Base-by-base conservation (phyloP, 2,329 filamentous ascomycete genomes). In the Phaeosphaeriaceae sp. region DNA sequence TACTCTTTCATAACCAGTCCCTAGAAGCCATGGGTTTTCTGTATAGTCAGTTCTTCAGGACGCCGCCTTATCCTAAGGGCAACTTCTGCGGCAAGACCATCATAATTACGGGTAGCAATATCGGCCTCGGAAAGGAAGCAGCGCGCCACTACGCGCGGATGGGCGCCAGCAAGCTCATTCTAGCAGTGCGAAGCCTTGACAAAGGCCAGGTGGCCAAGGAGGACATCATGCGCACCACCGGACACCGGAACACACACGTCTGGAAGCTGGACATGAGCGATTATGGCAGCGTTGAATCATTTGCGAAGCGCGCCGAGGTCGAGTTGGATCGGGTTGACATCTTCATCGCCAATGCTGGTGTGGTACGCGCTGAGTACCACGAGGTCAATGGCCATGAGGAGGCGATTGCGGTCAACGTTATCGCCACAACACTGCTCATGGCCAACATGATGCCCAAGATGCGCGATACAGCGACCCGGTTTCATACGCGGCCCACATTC, bases 351-450 rank as follows among this genome's bases (percentile, higher is more conserved):
- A 75, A 76, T 42, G 72, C 73, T 1, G 73, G 70, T 6, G 52
- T 74, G 1, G 53, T 51, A 4, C 44, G 42, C 8, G 33, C 43
- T 1, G 41, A 54, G 9, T 73, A 56, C 48, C 39, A 55, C 9
- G 38, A 50, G 5, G 38, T 41, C 2, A 59, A 71, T 43, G 68
- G 61, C 8, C 62, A 63, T 48, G 72, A 75, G 50, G 44, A 44
- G n/a, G 77, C 71, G 0, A 56, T 86, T 9, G 80, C 84, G 56
- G 78, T 83, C 50, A 85, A 85, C 58, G 74, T 79, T 3, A 46
- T 52, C 6, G 38, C 80, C 1, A 85, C 82, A 1, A 73, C 76
- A 7, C 67, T 84, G 3, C 67, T 86, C 4, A 77, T 74, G 0
- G 43, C 82, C 2, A 61, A 81, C 2, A 67, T 86, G 17, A 66